Evolutionary conservation across 805 yeast species (phyloP).

Genomic region (Suhomyces prunicola): DNA sequence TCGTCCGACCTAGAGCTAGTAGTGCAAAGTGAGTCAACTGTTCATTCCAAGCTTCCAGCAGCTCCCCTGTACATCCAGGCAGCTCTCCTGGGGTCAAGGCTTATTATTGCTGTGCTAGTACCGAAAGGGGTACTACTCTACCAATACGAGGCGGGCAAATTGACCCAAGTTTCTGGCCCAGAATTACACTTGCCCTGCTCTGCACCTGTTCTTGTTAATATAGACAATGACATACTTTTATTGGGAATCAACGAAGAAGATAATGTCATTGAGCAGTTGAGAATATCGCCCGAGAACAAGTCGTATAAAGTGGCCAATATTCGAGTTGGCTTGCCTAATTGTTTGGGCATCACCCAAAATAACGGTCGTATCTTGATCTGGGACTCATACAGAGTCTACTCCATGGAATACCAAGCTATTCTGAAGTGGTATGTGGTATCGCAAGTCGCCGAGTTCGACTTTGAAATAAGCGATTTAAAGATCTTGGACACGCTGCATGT

Average conservation of each 20-base stretch:
- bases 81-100: neutral
- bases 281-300: neutral
- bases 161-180: neutral
- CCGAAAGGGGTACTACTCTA: neutral
- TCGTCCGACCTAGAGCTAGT: neutral
- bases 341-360: neutral
- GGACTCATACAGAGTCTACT: neutral
- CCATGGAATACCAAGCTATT: neutral
- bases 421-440: neutral
- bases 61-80: neutral
- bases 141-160: neutral
- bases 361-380: neutral
- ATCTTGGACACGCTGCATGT: neutral
- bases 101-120: neutral
- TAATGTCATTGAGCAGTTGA: neutral
- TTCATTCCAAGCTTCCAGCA: neutral
- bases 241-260: neutral
- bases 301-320: neutral
- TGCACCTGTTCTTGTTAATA: neutral
- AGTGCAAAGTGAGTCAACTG: neutral
- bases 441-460: neutral
- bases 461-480: neutral
- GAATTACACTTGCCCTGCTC: neutral
- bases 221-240: neutral
- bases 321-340: neutral